Conservation (phyloP, 108 stramenopile genomes). For the Pseudonitzschia multiseries region DNA sequence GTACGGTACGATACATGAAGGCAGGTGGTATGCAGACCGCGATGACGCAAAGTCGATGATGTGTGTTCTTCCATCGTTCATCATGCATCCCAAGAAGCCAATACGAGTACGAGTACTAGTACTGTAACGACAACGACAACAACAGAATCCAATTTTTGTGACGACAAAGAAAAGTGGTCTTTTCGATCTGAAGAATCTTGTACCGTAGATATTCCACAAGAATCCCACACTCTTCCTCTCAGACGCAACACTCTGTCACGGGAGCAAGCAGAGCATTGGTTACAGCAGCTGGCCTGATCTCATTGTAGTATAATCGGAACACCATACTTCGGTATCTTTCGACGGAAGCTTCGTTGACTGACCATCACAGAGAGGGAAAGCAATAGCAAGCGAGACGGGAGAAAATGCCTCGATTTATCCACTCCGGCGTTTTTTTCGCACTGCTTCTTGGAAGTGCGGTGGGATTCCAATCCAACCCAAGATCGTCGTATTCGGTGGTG, state of each 20-base stretch:
- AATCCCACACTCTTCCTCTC: neutral
- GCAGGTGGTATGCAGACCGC: too few species aligned
- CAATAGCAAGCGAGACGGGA: neutral
- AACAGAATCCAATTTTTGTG: neutral
- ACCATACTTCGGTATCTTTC: neutral
- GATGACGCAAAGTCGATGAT: conserved; percentile 7
- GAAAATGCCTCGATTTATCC: neutral
- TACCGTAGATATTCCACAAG: neutral
- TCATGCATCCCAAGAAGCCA: neutral
- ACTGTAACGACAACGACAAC: neutral
- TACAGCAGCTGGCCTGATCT: too few species aligned
- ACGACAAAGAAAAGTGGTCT: neutral
- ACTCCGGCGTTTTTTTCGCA: neutral
- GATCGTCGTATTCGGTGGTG: neutral
- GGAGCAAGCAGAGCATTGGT: neutral
- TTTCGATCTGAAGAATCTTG: neutral
- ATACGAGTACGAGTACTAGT: neutral
- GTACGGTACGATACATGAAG: too few species aligned
- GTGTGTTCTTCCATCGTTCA: conserved; percentile 1
- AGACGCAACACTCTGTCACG: neutral
- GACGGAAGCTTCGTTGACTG: neutral
- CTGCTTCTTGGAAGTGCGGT: neutral
- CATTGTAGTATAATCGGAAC: neutral
- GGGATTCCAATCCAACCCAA: conserved; percentile 2
- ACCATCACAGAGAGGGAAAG: neutral